A percentile compares a stretch with the other conserved stretches of the same genome.
Evolutionary conservation across 768 basidiomycete genomes (phyloP).

Genomic region (Xerocomus potaroensis): DNA sequence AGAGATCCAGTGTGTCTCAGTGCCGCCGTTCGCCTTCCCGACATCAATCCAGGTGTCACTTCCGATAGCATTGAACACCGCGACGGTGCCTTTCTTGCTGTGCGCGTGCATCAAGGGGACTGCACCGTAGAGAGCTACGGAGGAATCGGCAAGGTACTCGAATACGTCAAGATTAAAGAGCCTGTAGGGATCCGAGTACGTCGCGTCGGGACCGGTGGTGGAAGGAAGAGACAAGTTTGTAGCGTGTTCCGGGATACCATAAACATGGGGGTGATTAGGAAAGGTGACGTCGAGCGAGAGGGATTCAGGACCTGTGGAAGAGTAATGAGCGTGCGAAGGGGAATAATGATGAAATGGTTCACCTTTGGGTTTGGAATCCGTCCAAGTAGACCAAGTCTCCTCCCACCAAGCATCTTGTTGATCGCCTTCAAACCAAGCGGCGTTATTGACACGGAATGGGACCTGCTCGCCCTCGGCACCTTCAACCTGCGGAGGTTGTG

Average conservation of each 20-base stretch:
- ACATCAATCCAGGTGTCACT: conserved; percentile 98
- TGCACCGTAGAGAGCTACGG: conserved; percentile 84
- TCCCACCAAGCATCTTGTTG: conserved; percentile 85
- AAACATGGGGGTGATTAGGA: conserved; percentile 87
- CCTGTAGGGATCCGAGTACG: conserved; percentile 88
- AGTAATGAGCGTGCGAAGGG: background rate
- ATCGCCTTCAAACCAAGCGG: conserved; percentile 88
- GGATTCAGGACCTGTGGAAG: conserved; percentile 81
- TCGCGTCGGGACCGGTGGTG: conserved; percentile 73
- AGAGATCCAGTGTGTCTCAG: conserved; percentile 94
- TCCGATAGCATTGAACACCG: conserved; percentile 78
- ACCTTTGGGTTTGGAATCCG: conserved; percentile 96
- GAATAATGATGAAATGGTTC: background rate
- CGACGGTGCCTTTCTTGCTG: conserved; percentile 81
- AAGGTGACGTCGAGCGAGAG: conserved; percentile 90
- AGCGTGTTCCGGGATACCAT: conserved; percentile 96
- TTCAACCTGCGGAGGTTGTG: conserved; percentile 37
- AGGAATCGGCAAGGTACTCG: conserved; percentile 81
- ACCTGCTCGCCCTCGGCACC: conserved; percentile 46
- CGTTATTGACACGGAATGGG: conserved; percentile 48
- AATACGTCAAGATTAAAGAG: conserved; percentile 96
- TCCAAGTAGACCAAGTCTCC: conserved; percentile 83
- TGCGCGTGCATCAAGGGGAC: conserved; percentile 95
- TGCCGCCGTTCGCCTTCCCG: conserved; percentile 51
- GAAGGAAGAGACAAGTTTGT: conserved; percentile 84